Percentiles rank a stretch among this genome's conserved stretches.
Conservation (phyloP, 306 rosid genomes). For the Sicyos baderoa region DNA sequence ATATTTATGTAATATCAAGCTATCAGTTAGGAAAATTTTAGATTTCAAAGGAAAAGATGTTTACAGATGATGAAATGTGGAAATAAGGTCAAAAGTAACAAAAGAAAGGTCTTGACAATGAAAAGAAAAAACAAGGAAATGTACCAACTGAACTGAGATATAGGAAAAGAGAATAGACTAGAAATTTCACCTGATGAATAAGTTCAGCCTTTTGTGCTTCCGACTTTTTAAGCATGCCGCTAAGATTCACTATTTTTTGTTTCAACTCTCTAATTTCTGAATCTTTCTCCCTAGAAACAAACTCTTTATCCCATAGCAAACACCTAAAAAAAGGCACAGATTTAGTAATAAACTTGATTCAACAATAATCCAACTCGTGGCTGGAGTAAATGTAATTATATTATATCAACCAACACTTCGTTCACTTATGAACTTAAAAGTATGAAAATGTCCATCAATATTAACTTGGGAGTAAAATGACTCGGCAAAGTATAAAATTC, state of each 20-base stretch:
- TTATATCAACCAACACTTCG: too few species aligned
- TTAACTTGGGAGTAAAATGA: too few species aligned
- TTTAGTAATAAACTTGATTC: too few species aligned
- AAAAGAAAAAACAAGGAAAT: not conserved
- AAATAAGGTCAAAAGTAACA: not conserved
- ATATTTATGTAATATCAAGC: constrained; percentile 8
- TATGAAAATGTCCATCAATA: too few species aligned
- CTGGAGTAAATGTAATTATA: too few species aligned
- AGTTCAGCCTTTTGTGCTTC: constrained; percentile 63
- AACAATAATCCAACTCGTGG: too few species aligned
- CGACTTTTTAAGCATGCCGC: constrained; percentile 42
- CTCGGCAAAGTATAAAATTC: too few species aligned
- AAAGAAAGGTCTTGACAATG: not conserved
- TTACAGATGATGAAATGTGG: not conserved
- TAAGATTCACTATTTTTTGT: constrained; percentile 58
- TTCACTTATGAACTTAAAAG: too few species aligned
- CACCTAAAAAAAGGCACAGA: constrained; percentile 37
- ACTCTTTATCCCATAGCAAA: constrained; percentile 58
- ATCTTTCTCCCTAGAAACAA: constrained; percentile 57
- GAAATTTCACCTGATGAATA: constrained; percentile 44
- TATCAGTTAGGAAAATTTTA: too few species aligned
- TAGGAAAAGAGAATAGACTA: constrained; percentile 27
- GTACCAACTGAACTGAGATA: not conserved
- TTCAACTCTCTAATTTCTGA: constrained; percentile 68
- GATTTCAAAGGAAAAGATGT: not conserved